These are phyloP conservation scores for Polymyxa betae DNA, from an alignment of 208 protist genomes.

Conservation along the genomic window DNA sequence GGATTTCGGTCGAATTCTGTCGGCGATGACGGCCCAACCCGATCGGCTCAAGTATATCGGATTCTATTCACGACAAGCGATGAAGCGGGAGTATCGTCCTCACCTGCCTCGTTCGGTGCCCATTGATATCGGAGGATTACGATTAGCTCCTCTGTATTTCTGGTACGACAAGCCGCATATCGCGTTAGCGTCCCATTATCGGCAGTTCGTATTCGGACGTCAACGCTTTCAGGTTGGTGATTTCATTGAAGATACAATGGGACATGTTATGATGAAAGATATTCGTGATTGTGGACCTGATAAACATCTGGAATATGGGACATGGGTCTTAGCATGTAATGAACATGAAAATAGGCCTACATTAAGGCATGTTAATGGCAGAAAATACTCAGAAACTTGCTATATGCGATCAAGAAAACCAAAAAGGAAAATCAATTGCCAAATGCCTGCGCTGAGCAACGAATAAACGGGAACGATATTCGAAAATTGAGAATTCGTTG, in stretches of 20 bases:
- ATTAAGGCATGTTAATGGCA: neutral
- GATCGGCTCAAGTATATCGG: neutral
- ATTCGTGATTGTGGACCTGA: neutral
- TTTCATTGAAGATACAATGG: neutral
- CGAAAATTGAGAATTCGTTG: no score
- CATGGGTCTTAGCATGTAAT: neutral
- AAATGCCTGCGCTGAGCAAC: no score
- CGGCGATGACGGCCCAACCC: neutral
- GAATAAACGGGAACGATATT: no score
- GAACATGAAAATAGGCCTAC: no score
- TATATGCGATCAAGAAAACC: no score
- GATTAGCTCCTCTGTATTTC: neutral
- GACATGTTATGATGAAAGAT: neutral
- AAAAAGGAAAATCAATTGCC: no score
- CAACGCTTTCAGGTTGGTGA: neutral
- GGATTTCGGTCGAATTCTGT: neutral
- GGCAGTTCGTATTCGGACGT: neutral
- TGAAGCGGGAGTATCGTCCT: neutral
- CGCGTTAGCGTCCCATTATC: neutral
- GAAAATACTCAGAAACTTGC: neutral
- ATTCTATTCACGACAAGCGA: neutral
- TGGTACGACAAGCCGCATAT: constrained; percentile 9
- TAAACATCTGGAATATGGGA: neutral
- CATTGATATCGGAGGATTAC: no score
- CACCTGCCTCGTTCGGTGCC: neutral